A percentile compares a stretch with the other conserved stretches of the same genome.
Conservation (phyloP, 2,329 filamentous ascomycete species). For the Xylariaceae sp. region DNA sequence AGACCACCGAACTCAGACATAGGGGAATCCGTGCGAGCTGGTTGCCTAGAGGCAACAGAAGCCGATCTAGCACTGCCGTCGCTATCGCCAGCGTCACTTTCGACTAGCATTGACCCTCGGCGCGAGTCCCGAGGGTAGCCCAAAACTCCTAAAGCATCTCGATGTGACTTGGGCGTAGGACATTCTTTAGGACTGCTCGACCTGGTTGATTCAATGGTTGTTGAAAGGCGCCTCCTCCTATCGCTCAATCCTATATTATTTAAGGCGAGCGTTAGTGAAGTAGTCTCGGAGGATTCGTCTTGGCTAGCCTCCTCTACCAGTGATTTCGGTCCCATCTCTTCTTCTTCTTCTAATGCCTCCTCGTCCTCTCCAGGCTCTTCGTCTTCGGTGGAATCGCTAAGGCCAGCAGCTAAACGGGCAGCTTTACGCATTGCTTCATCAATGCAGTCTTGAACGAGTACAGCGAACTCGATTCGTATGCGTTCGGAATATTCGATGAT, state of each 20-base stretch:
- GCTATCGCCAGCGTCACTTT: conserved; percentile 80
- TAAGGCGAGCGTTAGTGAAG: conserved; percentile 55
- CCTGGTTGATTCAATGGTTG: conserved; percentile 69
- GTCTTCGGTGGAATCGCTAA: conserved; percentile 70
- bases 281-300: conserved; percentile 53
- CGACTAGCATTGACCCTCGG: conserved; percentile 72
- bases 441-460: conserved; percentile 93
- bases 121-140: conserved; percentile 62
- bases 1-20: conserved; percentile 79
- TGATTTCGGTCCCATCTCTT: conserved; percentile 38
- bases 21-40: conserved; percentile 78
- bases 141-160: conserved; percentile 53
- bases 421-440: conserved; percentile 88
- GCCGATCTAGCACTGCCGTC: conserved; percentile 83
- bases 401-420: conserved; percentile 76
- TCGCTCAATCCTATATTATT: conserved; percentile 42
- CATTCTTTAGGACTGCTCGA: conserved; percentile 90
- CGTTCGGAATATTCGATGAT: conserved; percentile 96
- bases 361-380: conserved; percentile 52
- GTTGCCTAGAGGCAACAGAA: conserved; percentile 64
- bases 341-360: conserved; percentile 44
- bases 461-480: conserved; percentile 88
- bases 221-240: conserved; percentile 46
- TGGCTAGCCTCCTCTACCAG: conserved; percentile 52
- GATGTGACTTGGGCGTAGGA: conserved; percentile 83